These are phyloP conservation scores for Eragrostis tef DNA, from an alignment of 202 grass and related monocot species.

Conservation along the genomic window DNA sequence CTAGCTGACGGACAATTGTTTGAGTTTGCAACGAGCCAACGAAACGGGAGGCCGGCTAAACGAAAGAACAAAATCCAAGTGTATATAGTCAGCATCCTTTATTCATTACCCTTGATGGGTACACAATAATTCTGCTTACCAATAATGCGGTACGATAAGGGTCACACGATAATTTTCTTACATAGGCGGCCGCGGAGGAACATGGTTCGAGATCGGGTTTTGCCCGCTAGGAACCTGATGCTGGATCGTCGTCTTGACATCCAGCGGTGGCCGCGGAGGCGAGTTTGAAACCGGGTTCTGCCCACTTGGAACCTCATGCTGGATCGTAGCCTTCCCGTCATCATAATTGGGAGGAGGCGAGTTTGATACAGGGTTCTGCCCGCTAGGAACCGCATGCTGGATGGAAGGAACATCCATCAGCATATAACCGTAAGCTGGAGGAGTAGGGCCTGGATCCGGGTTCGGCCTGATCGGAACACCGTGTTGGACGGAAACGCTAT, in stretches of 20 bases:
- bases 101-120: too few relatives aligned
- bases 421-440: too few relatives aligned
- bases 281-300: not conserved
- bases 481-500: not conserved
- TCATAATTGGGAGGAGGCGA: not conserved
- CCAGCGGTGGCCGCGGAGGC: too few relatives aligned
- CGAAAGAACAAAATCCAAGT: too few relatives aligned
- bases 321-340: not conserved
- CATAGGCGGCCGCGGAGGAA: not conserved
- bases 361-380: not conserved
- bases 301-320: not conserved
- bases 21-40: too few relatives aligned
- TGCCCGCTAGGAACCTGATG: not conserved
- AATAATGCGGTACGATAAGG: not conserved
- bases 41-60: too few relatives aligned
- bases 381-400: not conserved
- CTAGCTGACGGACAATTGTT: too few relatives aligned
- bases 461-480: not conserved
- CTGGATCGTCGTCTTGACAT: not conserved
- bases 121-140: too few relatives aligned
- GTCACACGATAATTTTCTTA: not conserved
- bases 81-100: too few relatives aligned
- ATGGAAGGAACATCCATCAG: not conserved
- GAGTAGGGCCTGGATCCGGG: too few relatives aligned
- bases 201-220: not conserved